Percentiles rank a stretch among this genome's conserved stretches.
These are phyloP conservation scores for Zygotorulaspora chibaensis DNA, from an alignment of 805 yeast species.

Conservation along the genomic window DNA sequence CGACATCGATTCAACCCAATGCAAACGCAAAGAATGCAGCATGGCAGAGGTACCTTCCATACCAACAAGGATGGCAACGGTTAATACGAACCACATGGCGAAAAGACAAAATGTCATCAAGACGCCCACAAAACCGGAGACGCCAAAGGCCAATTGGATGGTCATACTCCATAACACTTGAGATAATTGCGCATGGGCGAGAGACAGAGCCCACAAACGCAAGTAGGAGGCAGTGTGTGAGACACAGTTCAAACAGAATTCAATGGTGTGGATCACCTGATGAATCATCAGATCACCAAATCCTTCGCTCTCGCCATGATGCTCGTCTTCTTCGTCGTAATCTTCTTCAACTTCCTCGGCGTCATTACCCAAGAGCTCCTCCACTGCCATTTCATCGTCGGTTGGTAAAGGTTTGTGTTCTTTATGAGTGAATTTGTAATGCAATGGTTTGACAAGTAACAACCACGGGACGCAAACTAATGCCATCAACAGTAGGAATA, in stretches of 20 bases:
- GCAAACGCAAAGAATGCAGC: slow-evolving; percentile 72
- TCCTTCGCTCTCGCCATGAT: slow-evolving; percentile 40
- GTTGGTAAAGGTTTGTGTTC: slow-evolving; percentile 26
- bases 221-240: slow-evolving; percentile 77
- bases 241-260: slow-evolving; percentile 73
- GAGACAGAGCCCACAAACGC: slow-evolving; percentile 73
- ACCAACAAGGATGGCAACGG: slow-evolving; percentile 62
- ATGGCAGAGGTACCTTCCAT: slow-evolving; percentile 87
- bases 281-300: slow-evolving; percentile 73
- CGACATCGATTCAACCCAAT: slow-evolving; percentile 82
- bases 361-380: slow-evolving; percentile 14
- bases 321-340: slow-evolving; percentile 42
- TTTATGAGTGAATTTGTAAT: slow-evolving; percentile 38
- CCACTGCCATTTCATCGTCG: slow-evolving; percentile 15
- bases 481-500: slow-evolving; percentile 53
- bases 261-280: slow-evolving; percentile 77
- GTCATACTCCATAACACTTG: slow-evolving; percentile 77
- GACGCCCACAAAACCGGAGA: slow-evolving; percentile 51
- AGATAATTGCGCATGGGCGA: slow-evolving; percentile 77
- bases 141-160: slow-evolving; percentile 55
- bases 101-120: slow-evolving; percentile 56
- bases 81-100: slow-evolving; percentile 71
- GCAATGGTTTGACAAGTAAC: slow-evolving; percentile 59
- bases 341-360: slow-evolving; percentile 9
- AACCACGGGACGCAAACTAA: slow-evolving; percentile 73